Conservation (phyloP, 495 filamentous ascomycete species). For the Usnea hakonensis region DNA sequence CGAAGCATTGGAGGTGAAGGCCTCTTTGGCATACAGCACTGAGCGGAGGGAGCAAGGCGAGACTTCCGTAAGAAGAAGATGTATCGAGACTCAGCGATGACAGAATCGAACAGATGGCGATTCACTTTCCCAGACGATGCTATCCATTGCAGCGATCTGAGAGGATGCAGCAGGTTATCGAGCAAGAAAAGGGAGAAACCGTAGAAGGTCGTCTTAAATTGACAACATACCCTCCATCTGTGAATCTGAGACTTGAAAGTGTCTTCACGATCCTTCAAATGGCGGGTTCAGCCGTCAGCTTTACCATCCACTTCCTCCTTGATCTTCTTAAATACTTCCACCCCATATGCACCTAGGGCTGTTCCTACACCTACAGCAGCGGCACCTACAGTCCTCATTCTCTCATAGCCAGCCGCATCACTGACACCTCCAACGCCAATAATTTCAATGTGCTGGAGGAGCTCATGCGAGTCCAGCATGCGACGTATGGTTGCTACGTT, state of each 20-base stretch:
- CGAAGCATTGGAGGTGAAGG: background rate
- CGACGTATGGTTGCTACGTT: conserved; percentile 55
- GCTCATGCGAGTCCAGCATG: conserved; percentile 42
- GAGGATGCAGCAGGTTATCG: background rate
- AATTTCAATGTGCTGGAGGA: conserved; percentile 42
- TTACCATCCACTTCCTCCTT: conserved; percentile 14
- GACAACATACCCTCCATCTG: background rate
- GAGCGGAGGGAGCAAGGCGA: background rate
- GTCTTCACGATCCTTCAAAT: background rate
- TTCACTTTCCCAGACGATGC: background rate
- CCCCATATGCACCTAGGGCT: conserved; percentile 52
- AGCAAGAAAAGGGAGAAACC: background rate
- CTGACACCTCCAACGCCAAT: conserved; percentile 63
- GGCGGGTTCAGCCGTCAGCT: background rate
- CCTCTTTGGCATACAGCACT: background rate
- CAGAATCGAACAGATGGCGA: background rate
- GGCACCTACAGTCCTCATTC: conserved; percentile 60
- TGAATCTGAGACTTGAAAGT: background rate
- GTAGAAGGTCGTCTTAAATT: background rate
- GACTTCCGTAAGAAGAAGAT: background rate
- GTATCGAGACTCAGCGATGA: background rate
- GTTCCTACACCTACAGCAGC: conserved; percentile 56
- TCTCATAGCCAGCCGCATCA: conserved; percentile 47
- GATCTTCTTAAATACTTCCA: conserved; percentile 53
- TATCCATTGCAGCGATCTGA: background rate